Evolutionary conservation across 768 basidiomycete species (phyloP).

Genomic region (Mycena leptocephala): DNA sequence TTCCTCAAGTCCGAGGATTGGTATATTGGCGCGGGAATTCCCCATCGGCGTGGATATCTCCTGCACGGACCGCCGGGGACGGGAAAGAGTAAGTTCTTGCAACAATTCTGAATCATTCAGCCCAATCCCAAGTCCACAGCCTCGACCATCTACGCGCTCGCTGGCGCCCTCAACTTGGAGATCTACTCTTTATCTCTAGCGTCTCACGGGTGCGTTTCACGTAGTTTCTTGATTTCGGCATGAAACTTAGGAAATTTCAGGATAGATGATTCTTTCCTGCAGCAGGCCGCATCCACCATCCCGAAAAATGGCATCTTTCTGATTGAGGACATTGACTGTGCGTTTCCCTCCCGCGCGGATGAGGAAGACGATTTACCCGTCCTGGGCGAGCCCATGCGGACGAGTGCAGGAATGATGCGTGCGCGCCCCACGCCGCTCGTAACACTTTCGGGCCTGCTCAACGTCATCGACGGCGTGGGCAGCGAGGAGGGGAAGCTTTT

Average conservation of each 20-base stretch:
- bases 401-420: not conserved
- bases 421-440: constrained; percentile 50
- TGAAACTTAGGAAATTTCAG: not conserved
- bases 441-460: constrained; percentile 71
- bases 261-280: constrained; percentile 50
- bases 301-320: constrained; percentile 52
- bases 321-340: constrained; percentile 57
- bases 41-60: constrained; percentile 53
- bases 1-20: constrained; percentile 51
- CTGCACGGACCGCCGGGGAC: constrained; percentile 53
- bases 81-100: constrained; percentile 47
- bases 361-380: constrained; percentile 50
- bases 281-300: constrained; percentile 42
- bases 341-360: constrained; percentile 62
- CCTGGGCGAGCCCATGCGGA: not conserved
- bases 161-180: constrained; percentile 69
- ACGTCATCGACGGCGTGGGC: constrained; percentile 73
- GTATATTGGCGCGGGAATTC: constrained; percentile 52
- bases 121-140: constrained; percentile 31
- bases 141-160: constrained; percentile 44
- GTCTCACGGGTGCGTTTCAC: constrained; percentile 31
- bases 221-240: not conserved
- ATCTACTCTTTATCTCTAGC: constrained; percentile 64
- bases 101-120: not conserved
- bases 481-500: constrained; percentile 76